Percentiles rank a stretch among this genome's conserved stretches.
Conservation (phyloP, 2,329 filamentous ascomycete genomes). For the Pseudogymnoascus sp. region DNA sequence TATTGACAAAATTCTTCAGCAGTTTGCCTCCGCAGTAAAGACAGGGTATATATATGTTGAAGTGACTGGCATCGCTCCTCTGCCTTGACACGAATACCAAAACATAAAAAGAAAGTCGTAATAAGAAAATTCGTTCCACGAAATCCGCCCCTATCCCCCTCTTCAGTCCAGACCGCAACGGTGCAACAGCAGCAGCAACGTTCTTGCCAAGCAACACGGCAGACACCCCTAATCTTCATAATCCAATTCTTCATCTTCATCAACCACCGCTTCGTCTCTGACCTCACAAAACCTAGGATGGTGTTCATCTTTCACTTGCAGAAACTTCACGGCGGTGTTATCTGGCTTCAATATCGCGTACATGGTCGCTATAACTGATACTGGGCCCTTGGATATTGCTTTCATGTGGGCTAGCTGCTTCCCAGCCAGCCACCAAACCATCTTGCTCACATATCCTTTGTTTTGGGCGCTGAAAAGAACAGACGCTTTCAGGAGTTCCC, state of each 20-base stretch:
- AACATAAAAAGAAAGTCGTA: not conserved
- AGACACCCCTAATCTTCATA: not conserved
- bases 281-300: not conserved
- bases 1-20: not conserved
- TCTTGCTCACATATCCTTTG: not conserved
- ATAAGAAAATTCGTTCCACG: not conserved
- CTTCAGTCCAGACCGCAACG: not conserved
- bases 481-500: slow-evolving; percentile 39
- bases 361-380: slow-evolving; percentile 15
- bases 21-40: slow-evolving; percentile 1
- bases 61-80: not conserved
- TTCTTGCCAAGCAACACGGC: not conserved
- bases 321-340: slow-evolving; percentile 13
- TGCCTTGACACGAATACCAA: not conserved
- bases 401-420: slow-evolving; percentile 24
- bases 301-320: not conserved
- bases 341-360: slow-evolving; percentile 18
- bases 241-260: slow-evolving; percentile 7
- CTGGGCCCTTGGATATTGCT: slow-evolving; percentile 8
- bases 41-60: slow-evolving; percentile 4
- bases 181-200: not conserved
- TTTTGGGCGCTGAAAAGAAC: slow-evolving; percentile 21
- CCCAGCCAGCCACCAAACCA: slow-evolving; percentile 26
- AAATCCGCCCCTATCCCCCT: not conserved
- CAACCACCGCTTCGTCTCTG: not conserved